These are phyloP conservation scores for Phytopythium mirpurense DNA, from an alignment of 352 stramenopile species.

Conservation along the genomic window DNA sequence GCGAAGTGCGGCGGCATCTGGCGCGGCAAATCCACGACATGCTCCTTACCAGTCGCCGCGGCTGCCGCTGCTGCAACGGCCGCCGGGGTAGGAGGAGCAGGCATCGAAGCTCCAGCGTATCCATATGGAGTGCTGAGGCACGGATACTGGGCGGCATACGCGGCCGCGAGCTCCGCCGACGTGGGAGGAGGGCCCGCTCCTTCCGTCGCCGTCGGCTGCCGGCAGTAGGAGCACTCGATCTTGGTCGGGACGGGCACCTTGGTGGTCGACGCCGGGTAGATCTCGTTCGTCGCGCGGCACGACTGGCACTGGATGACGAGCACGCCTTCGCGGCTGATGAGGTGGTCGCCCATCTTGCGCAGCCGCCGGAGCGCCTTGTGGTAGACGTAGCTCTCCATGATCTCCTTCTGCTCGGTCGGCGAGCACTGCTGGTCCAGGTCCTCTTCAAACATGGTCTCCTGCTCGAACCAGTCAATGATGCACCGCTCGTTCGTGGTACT, in stretches of 20 bases:
- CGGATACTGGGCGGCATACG: background rate
- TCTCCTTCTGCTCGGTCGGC: conserved; percentile 61
- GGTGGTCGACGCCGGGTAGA: conserved; percentile 54
- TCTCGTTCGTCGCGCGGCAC: conserved; percentile 56
- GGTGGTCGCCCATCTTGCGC: conserved; percentile 21
- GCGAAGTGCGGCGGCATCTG: conserved; percentile 16
- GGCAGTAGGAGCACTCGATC: conserved; percentile 73
- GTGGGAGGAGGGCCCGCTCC: conserved; percentile 23
- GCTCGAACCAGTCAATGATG: conserved; percentile 84
- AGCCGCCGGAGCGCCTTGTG: conserved; percentile 60
- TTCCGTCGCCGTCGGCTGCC: conserved; percentile 29
- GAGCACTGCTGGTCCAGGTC: conserved; percentile 77
- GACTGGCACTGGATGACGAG: conserved; percentile 45
- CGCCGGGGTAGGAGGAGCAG: background rate
- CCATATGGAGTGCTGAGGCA: background rate
- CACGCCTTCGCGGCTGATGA: conserved; percentile 42
- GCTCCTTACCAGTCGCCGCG: conserved; percentile 2
- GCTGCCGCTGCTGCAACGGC: background rate
- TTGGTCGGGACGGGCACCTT: conserved; percentile 48
- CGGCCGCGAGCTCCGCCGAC: background rate
- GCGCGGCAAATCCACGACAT: background rate
- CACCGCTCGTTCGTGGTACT: conserved; percentile 13
- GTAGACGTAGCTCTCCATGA: conserved; percentile 66
- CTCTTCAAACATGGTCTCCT: conserved; percentile 90
- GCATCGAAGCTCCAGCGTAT: too few relatives aligned